Evolutionary conservation across 106 monocot genomes (phyloP), one percentile per base, ranked within the genome.

Genomic region (Triglochin maritima): DNA sequence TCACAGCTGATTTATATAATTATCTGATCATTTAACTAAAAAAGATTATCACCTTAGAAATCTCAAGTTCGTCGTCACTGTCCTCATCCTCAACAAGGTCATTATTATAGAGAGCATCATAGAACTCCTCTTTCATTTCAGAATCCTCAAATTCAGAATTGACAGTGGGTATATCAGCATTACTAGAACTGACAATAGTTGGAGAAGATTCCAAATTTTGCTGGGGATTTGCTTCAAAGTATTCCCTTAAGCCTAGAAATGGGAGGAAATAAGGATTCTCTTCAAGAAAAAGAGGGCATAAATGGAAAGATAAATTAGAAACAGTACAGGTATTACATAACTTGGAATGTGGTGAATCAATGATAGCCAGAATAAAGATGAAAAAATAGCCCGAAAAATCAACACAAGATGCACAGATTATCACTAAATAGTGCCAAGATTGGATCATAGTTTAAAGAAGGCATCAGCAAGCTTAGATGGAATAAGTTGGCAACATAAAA

Each of bases 51-150:
- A 82, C 84, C 84, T 84, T 82, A 8, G 81, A 14, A 7, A n/a
- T 6, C 53, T 62, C 54, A 54, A 46, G 14, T 4, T 72, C 72
- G 69, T 69, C 71, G 46, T 88, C 90, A 80, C 85, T 86, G 66
- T 86, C 90, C 62, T 95, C 95, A 75, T 88, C 95, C 51, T 88
- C 85, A 42, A 77, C 62, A 47, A 71, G 69, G 9, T 79, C 83
- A 65, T 60, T 79, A 79, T 72, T 67, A 74, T 85, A 81, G 73
- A 90, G 79, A 68, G 95, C 88, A 91, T 96, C 95, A 82, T 85
- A 85, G 50, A 96, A 96, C 62, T 87, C 95, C 49, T 94, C 93
- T 60, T 84, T 78, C 57, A 68, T 17, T 11, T 90, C 85, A 69
- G 73, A 67, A 74, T 85, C 81, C 16, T 88, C 87, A 74, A 83